Evolutionary conservation across 2,329 filamentous ascomycete species (phyloP).

Genomic region (Mycosphaerella sp.): DNA sequence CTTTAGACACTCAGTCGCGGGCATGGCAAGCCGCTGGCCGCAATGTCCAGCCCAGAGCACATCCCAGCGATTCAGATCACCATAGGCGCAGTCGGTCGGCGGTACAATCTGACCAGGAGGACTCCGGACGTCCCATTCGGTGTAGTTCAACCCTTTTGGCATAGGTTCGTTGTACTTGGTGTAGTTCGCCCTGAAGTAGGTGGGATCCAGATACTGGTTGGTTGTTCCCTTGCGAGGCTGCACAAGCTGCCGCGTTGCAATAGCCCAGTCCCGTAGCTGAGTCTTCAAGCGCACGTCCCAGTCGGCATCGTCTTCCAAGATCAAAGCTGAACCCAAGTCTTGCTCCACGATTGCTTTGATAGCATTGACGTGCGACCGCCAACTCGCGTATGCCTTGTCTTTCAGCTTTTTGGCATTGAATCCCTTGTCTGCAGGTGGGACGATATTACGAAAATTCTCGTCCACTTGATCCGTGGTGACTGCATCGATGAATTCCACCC

Average conservation of each 20-base stretch:
- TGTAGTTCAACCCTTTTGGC: neutral
- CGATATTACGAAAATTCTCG: neutral
- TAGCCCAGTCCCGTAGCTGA: conserved; percentile 34
- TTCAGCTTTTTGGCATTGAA: neutral
- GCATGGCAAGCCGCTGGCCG: neutral
- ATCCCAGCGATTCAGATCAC: conserved; percentile 33
- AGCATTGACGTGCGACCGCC: conserved; percentile 2
- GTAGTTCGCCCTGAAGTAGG: neutral
- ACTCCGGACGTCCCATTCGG: conserved; percentile 17
- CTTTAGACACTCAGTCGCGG: neutral
- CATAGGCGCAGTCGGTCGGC: conserved; percentile 33
- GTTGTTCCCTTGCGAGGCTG: neutral
- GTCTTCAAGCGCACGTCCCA: conserved; percentile 41
- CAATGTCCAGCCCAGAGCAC: conserved; percentile 33
- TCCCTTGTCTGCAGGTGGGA: neutral
- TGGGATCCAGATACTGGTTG: neutral
- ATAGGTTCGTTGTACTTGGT: neutral
- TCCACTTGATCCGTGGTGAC: neutral
- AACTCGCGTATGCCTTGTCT: neutral
- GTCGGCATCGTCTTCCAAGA: conserved; percentile 42
- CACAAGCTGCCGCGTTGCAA: conserved; percentile 23
- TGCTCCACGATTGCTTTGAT: conserved; percentile 28
- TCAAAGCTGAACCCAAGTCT: conserved; percentile 36
- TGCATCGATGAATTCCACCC: neutral
- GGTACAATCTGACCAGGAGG: conserved; percentile 9